Conservation (phyloP, 257 asterid genomes). For the Lantana camara region DNA sequence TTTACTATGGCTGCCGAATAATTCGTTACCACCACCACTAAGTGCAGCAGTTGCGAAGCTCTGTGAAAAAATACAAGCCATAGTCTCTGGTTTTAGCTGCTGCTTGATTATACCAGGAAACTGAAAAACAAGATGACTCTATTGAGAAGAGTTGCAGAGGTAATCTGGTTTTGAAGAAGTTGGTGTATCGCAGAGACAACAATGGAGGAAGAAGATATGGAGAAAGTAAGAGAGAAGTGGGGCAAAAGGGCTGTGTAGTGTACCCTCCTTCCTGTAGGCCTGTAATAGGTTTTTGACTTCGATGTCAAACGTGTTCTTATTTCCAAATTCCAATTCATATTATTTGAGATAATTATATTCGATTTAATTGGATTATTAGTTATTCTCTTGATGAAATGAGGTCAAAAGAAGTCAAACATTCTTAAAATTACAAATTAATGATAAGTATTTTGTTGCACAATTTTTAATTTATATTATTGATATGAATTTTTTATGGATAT, state of each 20-base stretch:
- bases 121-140: not conserved
- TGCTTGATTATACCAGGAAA: not conserved
- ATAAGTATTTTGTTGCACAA: too few relatives aligned
- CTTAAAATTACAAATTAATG: too few relatives aligned
- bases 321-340: too few relatives aligned
- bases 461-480: too few relatives aligned
- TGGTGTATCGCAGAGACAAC: not conserved
- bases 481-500: too few relatives aligned
- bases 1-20: slow-evolving; percentile 11
- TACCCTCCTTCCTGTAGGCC: too few relatives aligned
- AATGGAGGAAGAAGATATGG: not conserved
- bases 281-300: not conserved
- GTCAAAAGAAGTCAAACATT: too few relatives aligned
- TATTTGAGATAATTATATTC: too few relatives aligned
- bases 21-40: slow-evolving; percentile 20
- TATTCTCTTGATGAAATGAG: too few relatives aligned
- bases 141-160: not conserved
- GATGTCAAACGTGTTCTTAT: too few relatives aligned
- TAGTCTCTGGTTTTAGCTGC: not conserved
- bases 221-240: not conserved
- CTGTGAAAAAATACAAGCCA: slow-evolving; percentile 32
- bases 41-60: slow-evolving; percentile 12
- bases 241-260: not conserved
- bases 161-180: not conserved
- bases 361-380: too few relatives aligned